Base-by-base conservation (phyloP, 1,139 yeast genomes). In the Zygoascus sp. region DNA sequence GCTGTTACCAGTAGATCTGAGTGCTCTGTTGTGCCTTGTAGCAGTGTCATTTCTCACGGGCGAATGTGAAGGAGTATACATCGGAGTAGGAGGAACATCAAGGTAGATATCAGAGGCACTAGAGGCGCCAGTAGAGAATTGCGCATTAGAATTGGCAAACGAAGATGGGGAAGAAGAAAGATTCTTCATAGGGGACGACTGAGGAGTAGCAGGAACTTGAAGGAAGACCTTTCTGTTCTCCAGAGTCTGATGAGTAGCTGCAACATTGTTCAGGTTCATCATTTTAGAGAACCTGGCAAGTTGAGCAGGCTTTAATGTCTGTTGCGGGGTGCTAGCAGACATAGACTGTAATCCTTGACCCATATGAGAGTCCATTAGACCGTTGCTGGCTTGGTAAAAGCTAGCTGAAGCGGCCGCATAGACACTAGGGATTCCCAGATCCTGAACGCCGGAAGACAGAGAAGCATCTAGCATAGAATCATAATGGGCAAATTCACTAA, bases 401-500 rank as follows among this genome's bases (percentile, higher is more conserved):
- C 16, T 20, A n/a, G 39, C 25, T 3, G 39, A 17, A 20, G 39
- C 19, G n/a, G 34, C 21, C 10, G 25, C 34, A 20, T 25, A 40
- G 16, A 40, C 46, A 16, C 53, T 51, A 21, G 60, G 50, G 32
- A 64, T 60, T 27, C 51, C 59, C 45, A 64, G 54, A 10, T 63
- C 67, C 28, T 58, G 62, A 17, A 64, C 56, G 27, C 47, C 42
- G n/a, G n/a, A n/a, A 16, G 59, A 41, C 35, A 61, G 45, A 6
- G 61, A 50, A 34, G 54, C 57, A 23, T 60, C 60, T 21, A 64
- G 51, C 25, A 60, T 54, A 5, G 64, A 51, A 30, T 64, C 68
- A 53, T 59, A 62, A 37, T 58, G 58, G 10, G 61, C 52, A 45
- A 60, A 61, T 39, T 63, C 65, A 5, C 61, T 40, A 40, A 62